Evolutionary conservation across 2,329 filamentous ascomycete genomes (phyloP), one percentile per base, ranked within the genome.

Genomic region (Scedosporium apiospermum): DNA sequence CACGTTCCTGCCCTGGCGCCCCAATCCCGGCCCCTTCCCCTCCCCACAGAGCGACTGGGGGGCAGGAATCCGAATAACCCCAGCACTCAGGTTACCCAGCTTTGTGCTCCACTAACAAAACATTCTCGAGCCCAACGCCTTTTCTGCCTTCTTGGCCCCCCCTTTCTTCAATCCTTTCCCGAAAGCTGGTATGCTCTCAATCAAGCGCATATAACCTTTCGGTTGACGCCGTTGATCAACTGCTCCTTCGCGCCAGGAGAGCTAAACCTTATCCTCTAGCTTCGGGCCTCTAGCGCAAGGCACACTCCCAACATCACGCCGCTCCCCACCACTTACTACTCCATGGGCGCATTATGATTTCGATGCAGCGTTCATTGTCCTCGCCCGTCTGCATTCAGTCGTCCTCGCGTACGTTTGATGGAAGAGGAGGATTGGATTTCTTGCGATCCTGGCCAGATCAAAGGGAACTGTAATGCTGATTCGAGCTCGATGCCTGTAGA

Each of bases 341-440:
- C 34, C 57, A 63, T 63, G 61, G 61, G 46, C 46, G 55, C 61
- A 60, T 27, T 63, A 68, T 63, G 57, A 63, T 55, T 18, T 55
- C 61, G 27, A 63, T 63, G 61, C 61, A 63, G 57, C 61, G 61
- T 21, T 63, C 61, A 27, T 26, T 53, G 4, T 63, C 61, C 38
- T 63, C 61, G 6, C 61, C 61, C n/a, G 60, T 62, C 34, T 49
- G 60, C 60, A 57, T 41, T 27, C 53, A 41, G 51, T 57, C 51
- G 23, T 41, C 60, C 16, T 58, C 60, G 60, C 60, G 60, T 62
- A 62, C 26, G 60, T 62, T 30, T 21, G 14, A n/a, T 23, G 10
- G 9, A 38, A 23, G 23, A 21, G n/a, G 7, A 3, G 21, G 12
- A 38, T 38, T 38, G 34, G 12, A 14, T 34, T 30, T 9, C 26